These are phyloP conservation scores for Aureobasidium sp. DNA, from an alignment of 2,329 filamentous ascomycete genomes.

Conservation along the genomic window DNA sequence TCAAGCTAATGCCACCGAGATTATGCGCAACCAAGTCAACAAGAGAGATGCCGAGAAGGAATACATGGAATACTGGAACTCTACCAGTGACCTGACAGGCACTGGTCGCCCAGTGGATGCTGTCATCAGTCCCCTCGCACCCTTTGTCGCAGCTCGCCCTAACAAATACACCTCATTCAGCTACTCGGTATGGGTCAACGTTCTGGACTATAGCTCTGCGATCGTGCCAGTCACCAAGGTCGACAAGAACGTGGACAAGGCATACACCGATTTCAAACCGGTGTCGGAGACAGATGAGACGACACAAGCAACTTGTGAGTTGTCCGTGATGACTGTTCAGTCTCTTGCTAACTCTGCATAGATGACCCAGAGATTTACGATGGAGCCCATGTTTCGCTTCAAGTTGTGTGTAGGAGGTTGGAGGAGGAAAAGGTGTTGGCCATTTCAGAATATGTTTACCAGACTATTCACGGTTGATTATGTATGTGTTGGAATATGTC, in stretches of 20 bases:
- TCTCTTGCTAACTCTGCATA: conserved; percentile 13
- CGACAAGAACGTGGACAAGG: conserved; percentile 41
- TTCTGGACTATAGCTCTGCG: conserved; percentile 47
- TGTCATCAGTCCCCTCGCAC: conserved; percentile 42
- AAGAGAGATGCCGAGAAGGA: conserved; percentile 48
- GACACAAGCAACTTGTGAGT: conserved; percentile 34
- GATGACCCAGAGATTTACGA: conserved; percentile 29
- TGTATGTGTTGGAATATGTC: neutral
- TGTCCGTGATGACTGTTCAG: neutral
- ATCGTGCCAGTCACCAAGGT: conserved; percentile 48
- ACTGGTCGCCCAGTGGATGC: conserved; percentile 44
- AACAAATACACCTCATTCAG: conserved; percentile 40
- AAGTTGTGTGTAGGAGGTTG: conserved; percentile 25
- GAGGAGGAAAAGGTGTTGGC: conserved; percentile 31
- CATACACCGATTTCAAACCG: conserved; percentile 24
- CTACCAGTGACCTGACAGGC: conserved; percentile 41
- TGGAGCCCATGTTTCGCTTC: conserved; percentile 26
- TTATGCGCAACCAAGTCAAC: conserved; percentile 42
- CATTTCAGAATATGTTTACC: conserved; percentile 23
- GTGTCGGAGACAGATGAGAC: conserved; percentile 32
- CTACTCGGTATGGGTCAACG: conserved; percentile 41
- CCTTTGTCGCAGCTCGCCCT: conserved; percentile 41
- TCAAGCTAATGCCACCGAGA: conserved; percentile 34
- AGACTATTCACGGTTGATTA: neutral
- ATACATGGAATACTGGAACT: conserved; percentile 58